A percentile compares a stretch with the other conserved stretches of the same genome.
phyloP scores from a whole-genome alignment of 2,329 filamentous ascomycete species.

The Diaporthe caulivora region DNA sequence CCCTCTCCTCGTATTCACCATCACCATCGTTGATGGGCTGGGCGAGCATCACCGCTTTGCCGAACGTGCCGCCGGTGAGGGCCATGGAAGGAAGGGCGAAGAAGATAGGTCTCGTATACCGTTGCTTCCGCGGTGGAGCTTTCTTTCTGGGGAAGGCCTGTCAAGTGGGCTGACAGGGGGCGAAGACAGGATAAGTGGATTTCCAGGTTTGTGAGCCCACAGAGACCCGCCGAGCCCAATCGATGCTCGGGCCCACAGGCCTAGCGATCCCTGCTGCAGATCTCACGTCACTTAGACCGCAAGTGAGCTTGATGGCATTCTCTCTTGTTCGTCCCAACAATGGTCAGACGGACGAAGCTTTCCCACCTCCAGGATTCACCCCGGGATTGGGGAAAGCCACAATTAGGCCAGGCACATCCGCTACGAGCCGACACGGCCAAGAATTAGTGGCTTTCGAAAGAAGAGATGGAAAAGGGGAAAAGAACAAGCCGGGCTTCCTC shows the following conservation, averaged over 20 bases:
- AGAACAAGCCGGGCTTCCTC: neutral
- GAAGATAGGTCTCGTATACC: neutral
- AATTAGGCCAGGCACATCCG: neutral
- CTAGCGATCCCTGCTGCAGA: conserved; percentile 22
- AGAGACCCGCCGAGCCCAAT: neutral
- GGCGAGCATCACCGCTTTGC: neutral
- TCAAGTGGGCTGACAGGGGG: neutral
- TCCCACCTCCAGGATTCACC: neutral
- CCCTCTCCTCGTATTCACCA: neutral
- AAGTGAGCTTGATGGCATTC: neutral
- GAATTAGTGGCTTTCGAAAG: neutral
- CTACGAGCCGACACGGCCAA: neutral
- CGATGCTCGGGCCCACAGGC: conserved; percentile 5
- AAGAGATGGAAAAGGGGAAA: neutral
- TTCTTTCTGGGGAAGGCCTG: conserved; percentile 21
- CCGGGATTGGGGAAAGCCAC: neutral
- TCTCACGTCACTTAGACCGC: conserved; percentile 23
- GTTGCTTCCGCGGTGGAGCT: conserved; percentile 24
- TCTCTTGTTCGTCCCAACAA: conserved; percentile 17
- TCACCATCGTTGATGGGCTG: neutral
- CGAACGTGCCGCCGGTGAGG: conserved; percentile 15
- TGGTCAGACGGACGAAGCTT: conserved; percentile 19
- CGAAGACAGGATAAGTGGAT: neutral
- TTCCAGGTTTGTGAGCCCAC: neutral
- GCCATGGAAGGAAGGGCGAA: neutral